A percentile compares a stretch with the other conserved stretches of the same genome.
phyloP scores from a whole-genome alignment of 2,329 filamentous ascomycete species.

The Claviceps fusiformis region DNA sequence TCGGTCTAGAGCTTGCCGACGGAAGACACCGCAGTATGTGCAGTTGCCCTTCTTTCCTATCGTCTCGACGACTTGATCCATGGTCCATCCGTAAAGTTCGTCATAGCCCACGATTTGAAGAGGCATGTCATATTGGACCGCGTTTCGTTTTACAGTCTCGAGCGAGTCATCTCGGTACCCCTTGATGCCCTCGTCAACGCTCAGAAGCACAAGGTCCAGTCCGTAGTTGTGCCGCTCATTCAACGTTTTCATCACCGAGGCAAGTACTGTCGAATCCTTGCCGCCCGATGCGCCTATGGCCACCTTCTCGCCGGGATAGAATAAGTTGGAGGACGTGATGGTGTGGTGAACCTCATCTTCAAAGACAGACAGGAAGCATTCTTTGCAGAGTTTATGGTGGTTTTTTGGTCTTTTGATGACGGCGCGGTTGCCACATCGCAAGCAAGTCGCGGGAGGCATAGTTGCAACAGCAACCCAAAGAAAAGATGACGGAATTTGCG shows the following conservation, averaged over 20 bases:
- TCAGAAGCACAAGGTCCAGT: constrained; percentile 72
- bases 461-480: background rate
- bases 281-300: constrained; percentile 94
- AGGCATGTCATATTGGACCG: constrained; percentile 78
- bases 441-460: constrained; percentile 70
- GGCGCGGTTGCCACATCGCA: constrained; percentile 63
- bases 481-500: background rate
- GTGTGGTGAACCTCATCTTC: constrained; percentile 92
- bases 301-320: constrained; percentile 68
- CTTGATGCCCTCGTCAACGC: constrained; percentile 93
- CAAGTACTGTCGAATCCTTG: constrained; percentile 93
- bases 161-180: constrained; percentile 93
- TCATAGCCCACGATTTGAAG: constrained; percentile 87
- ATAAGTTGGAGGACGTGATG: constrained; percentile 69
- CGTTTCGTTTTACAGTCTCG: constrained; percentile 92
- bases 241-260: constrained; percentile 84
- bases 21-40: constrained; percentile 95
- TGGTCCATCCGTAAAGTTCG: constrained; percentile 95
- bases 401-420: constrained; percentile 92
- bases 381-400: constrained; percentile 80
- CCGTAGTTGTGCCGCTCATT: constrained; percentile 84
- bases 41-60: constrained; percentile 98
- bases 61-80: constrained; percentile 95
- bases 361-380: constrained; percentile 77
- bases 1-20: constrained; percentile 83